Base-by-base conservation (phyloP, 495 filamentous ascomycete species). In the Bacidia rubella region DNA sequence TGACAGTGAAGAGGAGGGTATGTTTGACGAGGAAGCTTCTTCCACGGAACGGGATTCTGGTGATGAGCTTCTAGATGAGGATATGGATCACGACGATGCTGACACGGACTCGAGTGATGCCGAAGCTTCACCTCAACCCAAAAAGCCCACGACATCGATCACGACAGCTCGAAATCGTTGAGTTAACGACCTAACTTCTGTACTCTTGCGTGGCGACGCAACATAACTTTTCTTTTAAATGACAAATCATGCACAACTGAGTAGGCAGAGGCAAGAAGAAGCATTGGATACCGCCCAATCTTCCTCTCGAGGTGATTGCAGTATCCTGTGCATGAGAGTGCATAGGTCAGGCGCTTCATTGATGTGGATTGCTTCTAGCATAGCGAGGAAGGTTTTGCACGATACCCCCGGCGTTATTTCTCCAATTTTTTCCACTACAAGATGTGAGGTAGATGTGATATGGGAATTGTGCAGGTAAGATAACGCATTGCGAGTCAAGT, bases 301-400 rank as follows among this genome's bases (percentile, higher is more conserved):
- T 25, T 20, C 27, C 29, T 23, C 23, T 7, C 35, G 32, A 12
- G 1, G 15, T 38, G 49, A 35, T 25, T 51, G 9, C 32, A 46
- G 60, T 62, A 62, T 54, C 38, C 49, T 55, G 54, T 60, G 60
- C 60, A 62, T 57, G 60, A 62, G 60, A 62, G 60, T 62, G 60
- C 60, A 62, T 62, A 47, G 51, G 54, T 54, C 54, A 54, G 59
- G 51, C 53, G 48, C 53, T 51, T 56, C 52, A 52, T 52, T 57
- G 47, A 38, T 62, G 56, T 48, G 56, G 59, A 62, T 62, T 62
- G 59, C 57, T 49, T 22, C 55, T 49, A 43, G 48, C 27, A 49
- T 47, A 26, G 53, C 38, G 41, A 38, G 45, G 29, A 15, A 47
- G 26, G 41, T 26, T 27, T 35, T 44, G 54, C 56, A 60, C 57